phyloP scores from a whole-genome alignment of 371 early-diverging fungal species.

The Lichtheimia hyalospora region DNA sequence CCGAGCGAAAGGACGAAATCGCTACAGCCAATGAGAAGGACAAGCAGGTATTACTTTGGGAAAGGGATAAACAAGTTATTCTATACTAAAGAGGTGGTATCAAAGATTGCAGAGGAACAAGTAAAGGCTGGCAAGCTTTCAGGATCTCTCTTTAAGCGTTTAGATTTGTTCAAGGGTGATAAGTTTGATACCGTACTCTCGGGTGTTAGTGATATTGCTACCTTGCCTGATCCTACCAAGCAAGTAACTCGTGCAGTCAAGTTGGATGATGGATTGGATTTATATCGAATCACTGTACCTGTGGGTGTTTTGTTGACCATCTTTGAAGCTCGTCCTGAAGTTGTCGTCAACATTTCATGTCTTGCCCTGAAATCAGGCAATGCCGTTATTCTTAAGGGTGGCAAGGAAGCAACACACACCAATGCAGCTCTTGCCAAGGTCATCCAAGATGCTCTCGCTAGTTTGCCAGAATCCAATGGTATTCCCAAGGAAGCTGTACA shows the following conservation, averaged over 20 bases:
- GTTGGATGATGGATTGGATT: constrained; percentile 80
- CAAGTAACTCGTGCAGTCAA: constrained; percentile 78
- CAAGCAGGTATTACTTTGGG: constrained; percentile 61
- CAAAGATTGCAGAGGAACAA: constrained; percentile 62
- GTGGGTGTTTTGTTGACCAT: constrained; percentile 95
- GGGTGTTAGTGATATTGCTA: constrained; percentile 87
- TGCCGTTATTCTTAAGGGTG: constrained; percentile 96
- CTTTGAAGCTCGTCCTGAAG: constrained; percentile 98
- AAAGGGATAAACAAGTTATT: not conserved
- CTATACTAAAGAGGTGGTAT: not conserved
- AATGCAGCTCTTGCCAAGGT: constrained; percentile 76
- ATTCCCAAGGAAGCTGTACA: constrained; percentile 81
- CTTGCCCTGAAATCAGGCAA: constrained; percentile 95
- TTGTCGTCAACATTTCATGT: constrained; percentile 95
- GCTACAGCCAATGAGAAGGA: constrained; percentile 82
- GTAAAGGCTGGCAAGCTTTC: constrained; percentile 79
- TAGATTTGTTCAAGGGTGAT: constrained; percentile 84
- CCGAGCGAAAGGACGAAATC: constrained; percentile 67
- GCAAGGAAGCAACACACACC: constrained; percentile 80
- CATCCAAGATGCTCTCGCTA: constrained; percentile 78
- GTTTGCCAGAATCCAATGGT: constrained; percentile 41
- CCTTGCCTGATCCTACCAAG: constrained; percentile 82
- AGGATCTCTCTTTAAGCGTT: constrained; percentile 78
- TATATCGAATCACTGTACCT: constrained; percentile 90
- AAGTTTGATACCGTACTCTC: constrained; percentile 87